Conservation (phyloP, 2,329 filamentous ascomycete species). For the Aureobasidium sp. region DNA sequence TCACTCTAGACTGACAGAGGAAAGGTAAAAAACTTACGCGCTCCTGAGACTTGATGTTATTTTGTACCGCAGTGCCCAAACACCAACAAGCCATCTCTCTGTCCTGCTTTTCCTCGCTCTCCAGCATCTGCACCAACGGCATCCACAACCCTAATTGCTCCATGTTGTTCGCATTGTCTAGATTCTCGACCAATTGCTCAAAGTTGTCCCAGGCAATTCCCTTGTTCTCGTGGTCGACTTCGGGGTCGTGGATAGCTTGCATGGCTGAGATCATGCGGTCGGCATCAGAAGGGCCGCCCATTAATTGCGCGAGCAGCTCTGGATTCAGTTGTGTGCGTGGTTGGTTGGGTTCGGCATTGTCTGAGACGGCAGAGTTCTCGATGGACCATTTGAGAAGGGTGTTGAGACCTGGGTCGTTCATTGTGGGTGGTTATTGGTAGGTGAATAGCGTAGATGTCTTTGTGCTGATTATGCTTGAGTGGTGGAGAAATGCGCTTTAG, state of each 20-base stretch:
- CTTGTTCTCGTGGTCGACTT: slow-evolving; percentile 66
- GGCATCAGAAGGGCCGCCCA: slow-evolving; percentile 82
- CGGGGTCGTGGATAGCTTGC: slow-evolving; percentile 59
- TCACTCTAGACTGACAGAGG: slow-evolving; percentile 16
- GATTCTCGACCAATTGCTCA: slow-evolving; percentile 81
- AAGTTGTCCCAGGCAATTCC: slow-evolving; percentile 89
- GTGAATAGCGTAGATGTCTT: neutral
- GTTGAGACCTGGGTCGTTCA: slow-evolving; percentile 60
- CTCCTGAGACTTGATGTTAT: slow-evolving; percentile 83
- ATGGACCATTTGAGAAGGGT: slow-evolving; percentile 74
- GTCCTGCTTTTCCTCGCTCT: slow-evolving; percentile 62
- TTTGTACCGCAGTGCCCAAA: slow-evolving; percentile 89
- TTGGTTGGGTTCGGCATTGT: slow-evolving; percentile 20
- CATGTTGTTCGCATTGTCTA: slow-evolving; percentile 97
- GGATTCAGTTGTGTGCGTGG: slow-evolving; percentile 47
- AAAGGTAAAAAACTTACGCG: slow-evolving; percentile 38
- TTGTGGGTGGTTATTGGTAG: slow-evolving; percentile 20
- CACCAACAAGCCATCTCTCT: slow-evolving; percentile 90
- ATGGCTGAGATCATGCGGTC: slow-evolving; percentile 87
- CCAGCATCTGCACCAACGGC: slow-evolving; percentile 65
- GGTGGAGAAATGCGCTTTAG: neutral
- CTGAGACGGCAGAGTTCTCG: slow-evolving; percentile 50
- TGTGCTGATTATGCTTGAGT: neutral
- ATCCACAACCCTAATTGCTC: slow-evolving; percentile 72
- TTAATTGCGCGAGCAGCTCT: slow-evolving; percentile 63